Evolutionary conservation across 2,329 filamentous ascomycete genomes (phyloP).

Genomic region (Xylariaceae sp.): DNA sequence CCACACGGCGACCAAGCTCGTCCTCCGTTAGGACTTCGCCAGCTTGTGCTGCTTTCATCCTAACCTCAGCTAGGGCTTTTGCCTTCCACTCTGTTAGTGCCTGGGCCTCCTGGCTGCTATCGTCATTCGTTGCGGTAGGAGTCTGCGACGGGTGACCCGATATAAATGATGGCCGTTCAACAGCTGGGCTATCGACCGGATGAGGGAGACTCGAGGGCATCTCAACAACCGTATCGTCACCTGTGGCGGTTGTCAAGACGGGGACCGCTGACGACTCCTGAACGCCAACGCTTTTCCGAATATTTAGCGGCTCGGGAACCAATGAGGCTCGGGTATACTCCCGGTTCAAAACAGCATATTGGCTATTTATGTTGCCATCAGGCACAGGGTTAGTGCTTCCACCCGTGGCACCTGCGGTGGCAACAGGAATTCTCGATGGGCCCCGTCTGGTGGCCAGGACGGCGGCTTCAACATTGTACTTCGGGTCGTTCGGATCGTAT

Average conservation of each 20-base stretch:
- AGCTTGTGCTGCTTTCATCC: neutral
- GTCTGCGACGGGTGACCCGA: neutral
- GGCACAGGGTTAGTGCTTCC: no score
- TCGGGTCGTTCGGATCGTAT: constrained; percentile 2
- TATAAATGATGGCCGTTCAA: no score
- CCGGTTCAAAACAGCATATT: neutral
- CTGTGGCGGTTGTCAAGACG: neutral
- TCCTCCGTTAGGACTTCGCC: constrained; percentile 1
- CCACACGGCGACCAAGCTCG: neutral
- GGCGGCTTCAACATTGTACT: constrained; percentile 1
- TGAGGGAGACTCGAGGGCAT: no score
- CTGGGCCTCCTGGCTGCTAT: neutral
- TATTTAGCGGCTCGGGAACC: constrained; percentile 1
- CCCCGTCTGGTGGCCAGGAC: neutral
- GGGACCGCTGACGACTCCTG: neutral
- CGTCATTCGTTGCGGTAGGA: constrained; percentile 2
- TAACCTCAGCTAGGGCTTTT: neutral
- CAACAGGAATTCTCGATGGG: neutral
- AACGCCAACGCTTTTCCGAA: neutral
- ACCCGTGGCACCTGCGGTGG: neutral
- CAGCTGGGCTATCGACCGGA: no score
- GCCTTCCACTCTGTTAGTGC: neutral
- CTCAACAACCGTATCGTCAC: neutral
- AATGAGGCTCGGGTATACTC: constrained; percentile 3
- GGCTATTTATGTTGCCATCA: neutral